These are phyloP conservation scores for Botrytis medusae DNA, from an alignment of 2,329 filamentous ascomycete genomes.

Conservation along the genomic window DNA sequence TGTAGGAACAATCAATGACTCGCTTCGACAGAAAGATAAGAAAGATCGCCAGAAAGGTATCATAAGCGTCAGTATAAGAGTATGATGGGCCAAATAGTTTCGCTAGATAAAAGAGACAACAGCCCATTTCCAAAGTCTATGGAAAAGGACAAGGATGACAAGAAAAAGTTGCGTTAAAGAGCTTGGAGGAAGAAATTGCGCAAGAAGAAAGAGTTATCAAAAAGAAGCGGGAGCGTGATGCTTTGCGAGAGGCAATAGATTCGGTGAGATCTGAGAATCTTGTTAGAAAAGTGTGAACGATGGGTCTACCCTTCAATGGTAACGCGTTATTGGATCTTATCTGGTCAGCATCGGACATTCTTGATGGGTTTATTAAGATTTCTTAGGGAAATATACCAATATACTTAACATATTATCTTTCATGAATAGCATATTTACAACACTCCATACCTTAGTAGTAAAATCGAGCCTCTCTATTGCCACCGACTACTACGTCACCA, in stretches of 20 bases:
- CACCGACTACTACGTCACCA: too few species aligned
- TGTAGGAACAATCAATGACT: background rate
- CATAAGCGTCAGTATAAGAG: background rate
- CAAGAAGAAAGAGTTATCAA: constrained; percentile 9
- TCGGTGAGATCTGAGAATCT: background rate
- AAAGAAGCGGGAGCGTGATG: constrained; percentile 13
- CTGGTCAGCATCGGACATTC: background rate
- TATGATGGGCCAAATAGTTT: background rate
- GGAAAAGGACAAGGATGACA: background rate
- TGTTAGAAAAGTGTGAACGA: background rate
- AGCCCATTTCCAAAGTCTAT: background rate
- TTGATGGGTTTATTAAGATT: background rate
- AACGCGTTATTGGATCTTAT: background rate
- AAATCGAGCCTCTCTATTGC: too few species aligned
- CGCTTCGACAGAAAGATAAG: background rate
- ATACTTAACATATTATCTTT: background rate
- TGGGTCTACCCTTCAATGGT: background rate
- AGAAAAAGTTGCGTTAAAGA: background rate
- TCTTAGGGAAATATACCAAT: background rate
- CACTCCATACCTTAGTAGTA: background rate
- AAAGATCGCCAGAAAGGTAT: background rate
- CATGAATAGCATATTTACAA: background rate
- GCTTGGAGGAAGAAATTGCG: constrained; percentile 15
- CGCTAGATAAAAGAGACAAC: background rate
- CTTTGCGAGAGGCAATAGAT: background rate